Evolutionary conservation across 2,329 filamentous ascomycete genomes (phyloP), one percentile per base, ranked within the genome.

Genomic region (Calonectria ilicicola): DNA sequence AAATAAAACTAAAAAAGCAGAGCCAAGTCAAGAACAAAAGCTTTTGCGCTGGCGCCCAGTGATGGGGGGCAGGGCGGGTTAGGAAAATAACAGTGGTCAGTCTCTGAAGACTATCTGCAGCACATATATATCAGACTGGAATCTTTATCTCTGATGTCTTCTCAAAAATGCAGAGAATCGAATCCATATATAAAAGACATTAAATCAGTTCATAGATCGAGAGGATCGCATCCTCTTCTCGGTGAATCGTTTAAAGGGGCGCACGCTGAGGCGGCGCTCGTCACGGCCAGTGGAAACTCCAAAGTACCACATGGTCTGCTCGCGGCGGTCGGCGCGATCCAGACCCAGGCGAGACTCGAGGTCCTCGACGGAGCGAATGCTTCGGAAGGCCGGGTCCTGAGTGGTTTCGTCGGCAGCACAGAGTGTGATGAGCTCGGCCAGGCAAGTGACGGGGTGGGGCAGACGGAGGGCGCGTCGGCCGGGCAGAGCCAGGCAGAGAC

Each of bases 351-450:
- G 87, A 0, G 89, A 91, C 26, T 93, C 88, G 23, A 98, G 88
- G 75, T 95, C 93, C 0, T 86, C 86, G 75, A 92, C 93, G n/a
- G 88, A 92, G 32, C 88, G 87, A 3, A 93, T 91, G 44, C 92
- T 89, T 64, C 91, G 89, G 81, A 98, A 96, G 0, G 93, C 90
- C 12, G 91, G 88, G 79, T 98, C 95, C 6, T 90, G 87, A 2
- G 94, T 86, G 21, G 97, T 86, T 27, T 93, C 92, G 51, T 92
- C 92, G 76, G 93, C 92, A 72, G 94, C 91, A 49, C 96, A 87
- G 81, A 96, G 96, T 80, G 91, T 93, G 77, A 97, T 89, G 26
- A 96, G 87, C 81, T 96, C 95, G 1, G 94, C 93, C 21, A 97
- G 87, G 58, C 90, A 94, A 72, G 89, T 90, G 47, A 94, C 91